Percentiles rank a stretch among this genome's conserved stretches.
These are phyloP conservation scores for Cornus florida DNA, from an alignment of 148 eudicot genomes.

Conservation along the genomic window DNA sequence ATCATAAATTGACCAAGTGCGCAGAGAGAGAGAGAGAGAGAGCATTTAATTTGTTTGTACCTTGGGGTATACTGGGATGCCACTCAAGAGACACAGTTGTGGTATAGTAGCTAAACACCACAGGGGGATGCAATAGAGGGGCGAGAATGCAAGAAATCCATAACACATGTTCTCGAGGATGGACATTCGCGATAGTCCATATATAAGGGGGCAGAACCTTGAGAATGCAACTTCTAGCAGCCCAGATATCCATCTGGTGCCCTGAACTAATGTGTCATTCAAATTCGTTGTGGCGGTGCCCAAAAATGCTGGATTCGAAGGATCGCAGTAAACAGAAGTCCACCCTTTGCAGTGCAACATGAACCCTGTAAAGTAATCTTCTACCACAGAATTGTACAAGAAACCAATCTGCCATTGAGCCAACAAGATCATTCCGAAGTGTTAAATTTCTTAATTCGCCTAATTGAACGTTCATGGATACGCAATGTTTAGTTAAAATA, in stretches of 20 bases:
- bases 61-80: constrained; percentile 53
- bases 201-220: constrained; percentile 15
- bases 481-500: neutral
- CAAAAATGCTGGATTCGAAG: constrained; percentile 49
- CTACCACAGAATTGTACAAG: constrained; percentile 42
- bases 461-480: too few relatives aligned
- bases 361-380: constrained; percentile 54
- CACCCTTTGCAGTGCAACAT: constrained; percentile 50
- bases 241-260: constrained; percentile 57
- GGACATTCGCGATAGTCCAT: too few relatives aligned
- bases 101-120: constrained; percentile 41
- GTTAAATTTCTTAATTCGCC: too few relatives aligned
- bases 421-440: constrained; percentile 36
- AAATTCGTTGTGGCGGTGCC: constrained; percentile 53
- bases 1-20: too few relatives aligned
- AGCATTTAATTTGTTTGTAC: constrained; percentile 2
- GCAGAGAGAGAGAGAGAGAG: too few relatives aligned
- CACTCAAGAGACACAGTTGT: constrained; percentile 54
- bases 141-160: constrained; percentile 19
- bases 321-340: constrained; percentile 54
- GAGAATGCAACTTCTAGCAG: constrained; percentile 45
- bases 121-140: constrained; percentile 33
- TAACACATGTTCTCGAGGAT: neutral
- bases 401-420: constrained; percentile 52
- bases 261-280: constrained; percentile 47